Percentiles rank a stretch among this genome's conserved stretches.
phyloP scores from a whole-genome alignment of 2,329 filamentous ascomycete genomes.

The Xylariales sp. region DNA sequence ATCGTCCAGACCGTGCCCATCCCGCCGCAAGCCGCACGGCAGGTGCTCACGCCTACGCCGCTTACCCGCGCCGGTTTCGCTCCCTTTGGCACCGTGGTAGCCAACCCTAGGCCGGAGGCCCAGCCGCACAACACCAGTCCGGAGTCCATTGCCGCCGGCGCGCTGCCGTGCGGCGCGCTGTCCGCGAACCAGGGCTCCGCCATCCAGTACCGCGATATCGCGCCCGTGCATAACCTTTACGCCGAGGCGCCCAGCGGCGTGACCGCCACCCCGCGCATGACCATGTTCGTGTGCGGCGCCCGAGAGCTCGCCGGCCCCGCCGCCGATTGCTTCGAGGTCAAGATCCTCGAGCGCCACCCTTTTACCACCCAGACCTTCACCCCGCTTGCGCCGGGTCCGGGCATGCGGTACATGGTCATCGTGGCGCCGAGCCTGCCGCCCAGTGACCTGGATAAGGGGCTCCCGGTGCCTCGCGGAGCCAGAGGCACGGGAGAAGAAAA shows the following conservation, averaged over 20 bases:
- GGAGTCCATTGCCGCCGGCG: conserved; percentile 12
- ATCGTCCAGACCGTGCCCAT: conserved; percentile 19
- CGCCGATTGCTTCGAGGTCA: conserved; percentile 47
- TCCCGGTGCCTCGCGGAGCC: conserved; percentile 43
- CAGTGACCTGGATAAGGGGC: conserved; percentile 22
- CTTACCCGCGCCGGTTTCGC: conserved; percentile 67
- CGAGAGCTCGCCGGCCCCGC: conserved; percentile 27
- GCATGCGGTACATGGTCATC: conserved; percentile 70
- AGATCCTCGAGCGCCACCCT: conserved; percentile 83
- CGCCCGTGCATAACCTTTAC: conserved; percentile 70
- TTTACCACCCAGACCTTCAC: conserved; percentile 93
- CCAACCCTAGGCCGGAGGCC: conserved; percentile 62
- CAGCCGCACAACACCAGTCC: conserved; percentile 33
- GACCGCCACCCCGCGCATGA: conserved; percentile 63
- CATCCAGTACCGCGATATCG: conserved; percentile 79
- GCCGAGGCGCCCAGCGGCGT: conserved; percentile 54
- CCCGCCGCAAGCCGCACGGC: conserved; percentile 10
- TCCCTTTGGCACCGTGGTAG: conserved; percentile 77
- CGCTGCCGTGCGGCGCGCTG: conserved; percentile 44
- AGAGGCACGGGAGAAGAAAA: conserved; percentile 11
- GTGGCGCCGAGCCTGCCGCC: conserved; percentile 73
- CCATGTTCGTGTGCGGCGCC: conserved; percentile 83
- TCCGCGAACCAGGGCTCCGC: conserved; percentile 83
- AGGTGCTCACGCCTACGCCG: conserved; percentile 54
- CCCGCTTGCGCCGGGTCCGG: conserved; percentile 55